phyloP scores from a whole-genome alignment of 192 early-diverging fungal species.

The Oehlia diaphana region DNA sequence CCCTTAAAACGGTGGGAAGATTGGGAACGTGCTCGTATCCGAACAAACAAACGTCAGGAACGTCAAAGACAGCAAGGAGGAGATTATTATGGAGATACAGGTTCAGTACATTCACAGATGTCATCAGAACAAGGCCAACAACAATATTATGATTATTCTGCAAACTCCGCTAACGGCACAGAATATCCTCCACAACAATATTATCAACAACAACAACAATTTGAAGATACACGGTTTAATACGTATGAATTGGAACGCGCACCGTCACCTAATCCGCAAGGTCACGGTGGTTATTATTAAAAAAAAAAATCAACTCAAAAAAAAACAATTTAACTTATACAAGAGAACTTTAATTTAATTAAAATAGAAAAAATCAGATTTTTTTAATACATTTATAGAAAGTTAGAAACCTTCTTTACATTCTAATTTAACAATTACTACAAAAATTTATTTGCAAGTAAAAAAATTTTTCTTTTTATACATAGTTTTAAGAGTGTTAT shows the following conservation, averaged over 20 bases:
- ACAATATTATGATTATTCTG: conserved; percentile 38
- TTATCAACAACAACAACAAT: conserved; percentile 14
- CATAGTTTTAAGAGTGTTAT: no score
- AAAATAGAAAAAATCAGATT: no score
- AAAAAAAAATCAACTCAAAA: background rate
- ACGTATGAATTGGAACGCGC: conserved; percentile 11
- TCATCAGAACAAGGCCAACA: conserved; percentile 38
- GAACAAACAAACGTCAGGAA: conserved; percentile 66
- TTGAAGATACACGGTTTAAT: conserved; percentile 4
- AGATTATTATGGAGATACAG: conserved; percentile 4
- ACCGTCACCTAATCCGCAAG: conserved; percentile 12
- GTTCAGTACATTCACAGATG: background rate
- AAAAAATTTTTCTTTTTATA: no score
- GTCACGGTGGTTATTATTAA: background rate
- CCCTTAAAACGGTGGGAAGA: conserved; percentile 52
- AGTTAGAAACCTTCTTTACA: no score
- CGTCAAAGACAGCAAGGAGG: conserved; percentile 37
- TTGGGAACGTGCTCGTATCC: conserved; percentile 72
- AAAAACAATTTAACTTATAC: no score
- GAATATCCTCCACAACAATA: conserved; percentile 20
- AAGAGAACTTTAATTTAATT: no score
- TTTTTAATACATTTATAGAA: no score
- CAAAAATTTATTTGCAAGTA: no score
- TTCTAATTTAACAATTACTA: no score
- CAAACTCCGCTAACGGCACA: background rate